Evolutionary conservation across 2,329 filamentous ascomycete species (phyloP), one percentile per base, ranked within the genome.

Genomic region (Zymoseptoria passerinii): DNA sequence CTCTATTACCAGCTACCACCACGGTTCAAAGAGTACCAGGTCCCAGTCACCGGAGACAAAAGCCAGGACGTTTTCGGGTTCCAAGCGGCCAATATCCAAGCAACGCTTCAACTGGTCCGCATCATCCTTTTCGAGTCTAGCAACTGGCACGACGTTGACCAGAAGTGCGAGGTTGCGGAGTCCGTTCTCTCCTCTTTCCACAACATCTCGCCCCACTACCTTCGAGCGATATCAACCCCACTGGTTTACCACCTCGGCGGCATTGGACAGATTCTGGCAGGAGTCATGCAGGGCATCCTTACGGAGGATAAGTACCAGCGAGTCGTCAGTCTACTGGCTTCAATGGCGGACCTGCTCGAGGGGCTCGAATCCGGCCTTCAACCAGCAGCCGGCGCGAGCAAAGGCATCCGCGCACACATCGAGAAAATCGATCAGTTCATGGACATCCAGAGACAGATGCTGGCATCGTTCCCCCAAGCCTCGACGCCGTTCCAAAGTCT

Each of bases 71-170:
- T 76, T 4, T 76, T 74, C 59, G 74, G 76, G 1, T 80, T 80
- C 35, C 78, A 81, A 62, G 76, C 78, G 4, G 78, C 78, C 23
- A 80, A 80, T 61, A 79, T 80, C 18, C 73, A 76, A 53, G 77
- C 77, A 0, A 80, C 78, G 0, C 61, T 78, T 8, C 76, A 78
- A 59, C 72, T 80, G 8, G 71, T 80, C 3, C 75, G 78, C 16
- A 80, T 80, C 72, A 72, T 78, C 5, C 67, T 80, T 4, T 74
- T 67, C 56, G 65, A 65, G 16, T 59, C 63, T 13, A 63, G 55
- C 48, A 56, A 53, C 28, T 53, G 55, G 20, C 54, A 62, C 9
- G 61, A 65, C 8, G 69, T 79, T 4, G 71, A 77, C 40, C 69
- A 75, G 54, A 78, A 77, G 61, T 80, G 78, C 60, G 68, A 75